These are phyloP conservation scores for Pichia sp. DNA, from an alignment of 1,139 yeast genomes.

Conservation along the genomic window DNA sequence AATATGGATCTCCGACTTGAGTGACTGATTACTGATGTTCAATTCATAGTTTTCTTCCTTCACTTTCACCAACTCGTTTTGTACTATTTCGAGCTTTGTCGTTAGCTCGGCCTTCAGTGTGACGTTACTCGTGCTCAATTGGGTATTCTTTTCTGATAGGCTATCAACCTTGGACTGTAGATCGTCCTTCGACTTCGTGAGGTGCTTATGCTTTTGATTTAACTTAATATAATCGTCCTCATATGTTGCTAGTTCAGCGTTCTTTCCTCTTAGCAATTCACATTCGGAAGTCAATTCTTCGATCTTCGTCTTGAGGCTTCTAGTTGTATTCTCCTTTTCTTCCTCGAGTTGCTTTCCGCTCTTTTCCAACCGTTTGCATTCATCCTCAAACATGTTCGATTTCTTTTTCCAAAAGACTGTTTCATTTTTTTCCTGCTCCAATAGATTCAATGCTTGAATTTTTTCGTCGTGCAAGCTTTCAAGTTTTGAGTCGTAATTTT, in stretches of 20 bases:
- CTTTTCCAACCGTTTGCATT: neutral
- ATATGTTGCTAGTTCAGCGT: neutral
- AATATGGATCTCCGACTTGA: neutral
- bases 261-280: neutral
- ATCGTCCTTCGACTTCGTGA: neutral
- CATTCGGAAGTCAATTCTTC: neutral
- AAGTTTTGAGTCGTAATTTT: conserved; percentile 6
- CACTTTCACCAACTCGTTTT: neutral
- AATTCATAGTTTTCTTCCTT: neutral
- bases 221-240: neutral
- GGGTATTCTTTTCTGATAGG: neutral
- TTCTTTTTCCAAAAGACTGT: conserved; percentile 4
- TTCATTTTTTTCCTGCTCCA: conserved; percentile 1
- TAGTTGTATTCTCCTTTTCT: neutral
- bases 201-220: neutral
- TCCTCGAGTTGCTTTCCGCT: neutral
- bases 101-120: conserved; percentile 6
- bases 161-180: neutral
- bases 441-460: neutral
- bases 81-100: neutral
- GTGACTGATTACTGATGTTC: neutral
- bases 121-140: neutral
- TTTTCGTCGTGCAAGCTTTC: conserved; percentile 5
- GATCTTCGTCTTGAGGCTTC: neutral
- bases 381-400: conserved; percentile 3